Conservation (phyloP, 73 alveolate species). For the Effrenium voratum region DNA sequence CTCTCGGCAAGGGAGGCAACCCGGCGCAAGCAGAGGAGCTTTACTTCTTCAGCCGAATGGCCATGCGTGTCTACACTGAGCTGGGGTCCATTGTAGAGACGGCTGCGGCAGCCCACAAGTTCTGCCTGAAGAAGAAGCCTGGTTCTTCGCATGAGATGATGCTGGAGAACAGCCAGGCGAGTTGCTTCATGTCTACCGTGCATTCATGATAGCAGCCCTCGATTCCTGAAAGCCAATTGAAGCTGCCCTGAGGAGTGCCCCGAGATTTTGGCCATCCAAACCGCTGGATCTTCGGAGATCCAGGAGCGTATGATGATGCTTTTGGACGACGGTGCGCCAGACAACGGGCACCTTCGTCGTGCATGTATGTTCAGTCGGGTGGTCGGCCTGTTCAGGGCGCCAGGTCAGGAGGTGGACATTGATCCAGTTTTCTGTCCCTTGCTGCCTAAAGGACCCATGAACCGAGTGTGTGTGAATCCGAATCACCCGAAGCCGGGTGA, state of each 20-base stretch:
- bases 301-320: conserved; percentile 75
- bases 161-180: conserved; percentile 31
- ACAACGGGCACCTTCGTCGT: too few species aligned
- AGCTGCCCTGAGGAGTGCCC: conserved; percentile 23
- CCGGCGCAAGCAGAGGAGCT: conserved; percentile 54
- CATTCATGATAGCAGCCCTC: not conserved
- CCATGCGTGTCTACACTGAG: conserved; percentile 88
- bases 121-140: conserved; percentile 40
- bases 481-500: too few species aligned
- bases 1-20: too few species aligned
- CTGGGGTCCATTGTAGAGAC: conserved; percentile 58
- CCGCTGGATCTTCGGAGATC: conserved; percentile 24
- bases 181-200: not conserved
- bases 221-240: not conserved
- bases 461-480: too few species aligned
- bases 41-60: conserved; percentile 78
- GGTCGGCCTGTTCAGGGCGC: too few species aligned
- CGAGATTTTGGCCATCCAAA: conserved; percentile 55
- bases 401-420: too few species aligned
- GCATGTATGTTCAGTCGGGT: too few species aligned
- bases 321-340: conserved; percentile 23
- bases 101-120: conserved; percentile 65
- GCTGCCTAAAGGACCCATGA: too few species aligned
- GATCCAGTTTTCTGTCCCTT: too few species aligned
- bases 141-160: not conserved